Conservation (phyloP, 2,329 filamentous ascomycete species). For the Ophiostoma piceae region DNA sequence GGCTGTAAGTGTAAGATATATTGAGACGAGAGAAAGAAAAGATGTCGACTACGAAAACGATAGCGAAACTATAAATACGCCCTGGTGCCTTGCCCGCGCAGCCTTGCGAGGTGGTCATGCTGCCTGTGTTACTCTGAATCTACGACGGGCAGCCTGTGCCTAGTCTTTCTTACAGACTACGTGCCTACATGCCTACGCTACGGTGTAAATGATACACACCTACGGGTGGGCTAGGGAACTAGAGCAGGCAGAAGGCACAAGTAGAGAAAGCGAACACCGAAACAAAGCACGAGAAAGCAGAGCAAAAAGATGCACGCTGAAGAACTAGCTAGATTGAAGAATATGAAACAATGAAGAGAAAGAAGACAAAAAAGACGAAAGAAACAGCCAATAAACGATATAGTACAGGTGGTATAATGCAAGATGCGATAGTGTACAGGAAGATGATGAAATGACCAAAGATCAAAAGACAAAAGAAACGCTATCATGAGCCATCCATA, state of each 20-base stretch:
- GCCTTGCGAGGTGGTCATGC: not conserved
- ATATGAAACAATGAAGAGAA: not conserved
- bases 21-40: not conserved
- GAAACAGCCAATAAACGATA: not conserved
- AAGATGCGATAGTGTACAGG: not conserved
- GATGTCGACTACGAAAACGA: not conserved
- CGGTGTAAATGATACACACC: not conserved
- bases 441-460: not conserved
- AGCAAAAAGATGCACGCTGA: not conserved
- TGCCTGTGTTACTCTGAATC: not conserved
- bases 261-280: not conserved
- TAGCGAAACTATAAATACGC: not conserved
- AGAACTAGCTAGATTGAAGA: not conserved
- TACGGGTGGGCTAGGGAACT: not conserved
- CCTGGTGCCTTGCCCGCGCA: not conserved
- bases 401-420: not conserved
- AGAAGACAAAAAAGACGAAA: not conserved
- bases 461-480: not conserved
- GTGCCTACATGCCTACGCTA: not conserved
- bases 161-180: no score
- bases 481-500: not conserved
- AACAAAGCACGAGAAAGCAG: not conserved
- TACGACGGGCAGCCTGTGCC: no score
- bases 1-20: not conserved
- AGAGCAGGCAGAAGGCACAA: slow-evolving; percentile 1